Base-by-base conservation (phyloP, 192 early-diverging fungal species). In the Coemansia sp. region DNA sequence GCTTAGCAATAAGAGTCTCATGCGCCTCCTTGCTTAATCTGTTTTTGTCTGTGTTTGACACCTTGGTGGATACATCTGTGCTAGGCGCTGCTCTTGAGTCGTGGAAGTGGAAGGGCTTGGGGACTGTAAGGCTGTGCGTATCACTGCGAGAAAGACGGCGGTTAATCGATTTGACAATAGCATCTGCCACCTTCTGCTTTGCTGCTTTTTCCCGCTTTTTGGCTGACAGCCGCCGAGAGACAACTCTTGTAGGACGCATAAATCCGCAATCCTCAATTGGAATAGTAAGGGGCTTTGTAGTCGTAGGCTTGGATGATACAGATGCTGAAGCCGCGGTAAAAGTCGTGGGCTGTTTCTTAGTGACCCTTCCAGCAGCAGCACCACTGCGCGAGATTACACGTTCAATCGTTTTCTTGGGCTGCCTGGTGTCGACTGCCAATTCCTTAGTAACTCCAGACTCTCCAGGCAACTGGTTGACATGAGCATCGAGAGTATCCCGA, bases 231-330 rank as follows among this genome's bases (percentile, higher is more conserved):
- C 71, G 49, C 50, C 55, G 58, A 6, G 58, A 17, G 11, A 55
- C 71, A 0, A 55, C 71, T 44, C 61, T 66, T 27, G 71, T 73
- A 6, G 71, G 59, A 29, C 64, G 58, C 71, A 73, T 73, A 55
- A 67, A 73, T 33, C 71, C 48, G 30, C 57, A 48, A 9, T 55
- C 43, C 44, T 66, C 71, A 5, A 62, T 35, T 6, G 71, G 71
- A 17, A 73, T 35, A 1, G 71, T 73, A 13, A 73, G 55, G 3
- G 36, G 20, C 20, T 44, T 48, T 23, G 42, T 0, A 13, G 27
- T 10, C 26, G n/a, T 18, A 2, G 19, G 7, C 6, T n/a, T n/a
- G n/a, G 46, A 9, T 36, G 46, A 0, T 9, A 22, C 38, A 9
- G 38, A 3, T 17, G 7, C 38, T 2, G 38, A 40, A 3, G 38